Conservation (phyloP, 495 filamentous ascomycete species). For the Arthonia radiata region DNA sequence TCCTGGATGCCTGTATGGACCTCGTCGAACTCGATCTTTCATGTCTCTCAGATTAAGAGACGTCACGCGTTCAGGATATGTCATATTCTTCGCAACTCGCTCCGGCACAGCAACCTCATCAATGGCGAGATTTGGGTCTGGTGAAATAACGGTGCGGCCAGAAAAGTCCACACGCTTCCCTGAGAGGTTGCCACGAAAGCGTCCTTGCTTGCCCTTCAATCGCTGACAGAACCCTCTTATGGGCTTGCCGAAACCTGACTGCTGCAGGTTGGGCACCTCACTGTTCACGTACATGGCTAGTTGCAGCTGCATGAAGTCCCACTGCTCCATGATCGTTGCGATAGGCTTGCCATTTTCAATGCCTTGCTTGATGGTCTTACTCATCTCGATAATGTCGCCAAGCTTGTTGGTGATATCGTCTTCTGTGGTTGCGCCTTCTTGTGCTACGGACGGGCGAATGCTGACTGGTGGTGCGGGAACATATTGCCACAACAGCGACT, state of each 20-base stretch:
- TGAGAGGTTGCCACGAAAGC: slow-evolving; percentile 87
- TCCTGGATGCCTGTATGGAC: slow-evolving; percentile 55
- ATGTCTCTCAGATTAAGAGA: slow-evolving; percentile 66
- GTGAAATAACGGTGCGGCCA: slow-evolving; percentile 88
- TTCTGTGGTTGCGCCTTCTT: slow-evolving; percentile 78
- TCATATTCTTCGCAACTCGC: slow-evolving; percentile 77
- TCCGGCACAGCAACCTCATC: slow-evolving; percentile 83
- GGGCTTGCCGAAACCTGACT: slow-evolving; percentile 46
- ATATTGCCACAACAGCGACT: slow-evolving; percentile 97
- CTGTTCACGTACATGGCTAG: slow-evolving; percentile 96
- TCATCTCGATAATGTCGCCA: slow-evolving; percentile 78
- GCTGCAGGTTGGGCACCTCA: slow-evolving; percentile 69
- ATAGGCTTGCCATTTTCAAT: slow-evolving; percentile 60
- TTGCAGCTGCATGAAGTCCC: slow-evolving; percentile 87
- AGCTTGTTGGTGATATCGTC: slow-evolving; percentile 91
- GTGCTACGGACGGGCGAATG: slow-evolving; percentile 77
- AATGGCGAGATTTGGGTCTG: slow-evolving; percentile 81
- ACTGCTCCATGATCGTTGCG: slow-evolving; percentile 85
- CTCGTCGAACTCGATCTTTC: slow-evolving; percentile 41
- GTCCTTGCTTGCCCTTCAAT: slow-evolving; percentile 88
- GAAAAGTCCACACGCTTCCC: slow-evolving; percentile 99
- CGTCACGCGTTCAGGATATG: slow-evolving; percentile 74
- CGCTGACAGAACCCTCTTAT: slow-evolving; percentile 87
- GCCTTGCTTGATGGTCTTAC: slow-evolving; percentile 54
- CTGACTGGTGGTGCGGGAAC: slow-evolving; percentile 80